A percentile compares a stretch with the other conserved stretches of the same genome.
These are phyloP conservation scores for Debaryomycetaceae sp. DNA, from an alignment of 1,139 yeast species.

Conservation along the genomic window DNA sequence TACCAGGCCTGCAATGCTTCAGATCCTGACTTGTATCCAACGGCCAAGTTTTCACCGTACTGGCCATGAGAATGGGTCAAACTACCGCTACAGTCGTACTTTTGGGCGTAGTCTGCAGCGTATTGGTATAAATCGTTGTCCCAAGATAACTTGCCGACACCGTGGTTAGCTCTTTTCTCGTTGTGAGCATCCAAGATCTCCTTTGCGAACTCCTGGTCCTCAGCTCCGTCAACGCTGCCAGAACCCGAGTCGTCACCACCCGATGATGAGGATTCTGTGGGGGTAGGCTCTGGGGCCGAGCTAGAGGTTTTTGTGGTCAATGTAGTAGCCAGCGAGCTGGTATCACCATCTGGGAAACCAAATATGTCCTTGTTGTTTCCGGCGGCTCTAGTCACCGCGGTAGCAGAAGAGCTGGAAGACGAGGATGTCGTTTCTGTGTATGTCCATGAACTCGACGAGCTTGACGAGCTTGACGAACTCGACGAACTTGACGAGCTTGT, in stretches of 20 bases:
- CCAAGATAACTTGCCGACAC: constrained; percentile 63
- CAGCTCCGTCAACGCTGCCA: constrained; percentile 14
- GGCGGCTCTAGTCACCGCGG: neutral
- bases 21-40: constrained; percentile 56
- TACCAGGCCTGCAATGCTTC: constrained; percentile 81
- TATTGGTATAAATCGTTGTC: constrained; percentile 54
- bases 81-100: constrained; percentile 64
- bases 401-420: neutral
- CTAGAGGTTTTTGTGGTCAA: constrained; percentile 4
- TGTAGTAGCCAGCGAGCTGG: constrained; percentile 2
- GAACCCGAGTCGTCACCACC: constrained; percentile 7
- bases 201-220: constrained; percentile 27
- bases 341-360: neutral
- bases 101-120: constrained; percentile 69
- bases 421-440: neutral
- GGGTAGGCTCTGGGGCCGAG: constrained; percentile 3
- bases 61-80: constrained; percentile 75
- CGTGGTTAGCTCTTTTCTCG: constrained; percentile 62
- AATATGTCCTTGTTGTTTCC: neutral
- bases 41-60: constrained; percentile 86
- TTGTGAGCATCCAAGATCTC: constrained; percentile 60
- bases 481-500: too few relatives aligned
- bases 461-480: neutral
- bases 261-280: constrained; percentile 5
- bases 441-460: neutral